phyloP scores from a whole-genome alignment of 1,139 yeast genomes.

The Pneumocystis sp. region DNA sequence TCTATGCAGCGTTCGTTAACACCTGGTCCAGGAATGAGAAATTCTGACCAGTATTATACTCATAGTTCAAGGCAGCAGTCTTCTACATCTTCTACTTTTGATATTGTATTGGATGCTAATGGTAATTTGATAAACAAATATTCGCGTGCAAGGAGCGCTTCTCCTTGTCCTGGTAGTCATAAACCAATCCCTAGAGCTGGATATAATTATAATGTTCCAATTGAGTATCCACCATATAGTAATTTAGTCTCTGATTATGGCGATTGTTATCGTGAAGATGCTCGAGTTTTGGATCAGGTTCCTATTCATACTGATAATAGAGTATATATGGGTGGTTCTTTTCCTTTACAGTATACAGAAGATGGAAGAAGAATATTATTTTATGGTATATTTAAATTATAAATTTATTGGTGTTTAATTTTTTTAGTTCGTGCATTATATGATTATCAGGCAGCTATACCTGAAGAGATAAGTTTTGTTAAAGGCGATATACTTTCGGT shows the following conservation, averaged over 20 bases:
- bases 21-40: background rate
- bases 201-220: background rate
- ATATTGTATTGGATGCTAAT: background rate
- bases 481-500: constrained; percentile 64
- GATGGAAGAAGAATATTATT: constrained; percentile 12
- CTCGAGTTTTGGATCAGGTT: background rate
- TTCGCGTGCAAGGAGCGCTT: background rate
- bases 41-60: background rate
- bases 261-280: background rate
- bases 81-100: background rate
- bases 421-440: constrained; percentile 39
- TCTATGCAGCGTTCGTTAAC: background rate
- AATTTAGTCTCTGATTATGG: background rate
- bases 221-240: background rate
- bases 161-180: background rate
- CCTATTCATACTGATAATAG: background rate
- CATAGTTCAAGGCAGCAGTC: background rate
- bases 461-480: constrained; percentile 62
- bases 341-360: constrained; percentile 3
- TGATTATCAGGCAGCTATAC: constrained; percentile 58
- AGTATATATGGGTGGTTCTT: background rate
- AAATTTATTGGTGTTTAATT: background rate
- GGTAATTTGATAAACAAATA: background rate
- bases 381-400: constrained; percentile 4
- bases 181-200: background rate